Conservation (phyloP, 2,329 filamentous ascomycete species). For the Madurella mycetomatis region DNA sequence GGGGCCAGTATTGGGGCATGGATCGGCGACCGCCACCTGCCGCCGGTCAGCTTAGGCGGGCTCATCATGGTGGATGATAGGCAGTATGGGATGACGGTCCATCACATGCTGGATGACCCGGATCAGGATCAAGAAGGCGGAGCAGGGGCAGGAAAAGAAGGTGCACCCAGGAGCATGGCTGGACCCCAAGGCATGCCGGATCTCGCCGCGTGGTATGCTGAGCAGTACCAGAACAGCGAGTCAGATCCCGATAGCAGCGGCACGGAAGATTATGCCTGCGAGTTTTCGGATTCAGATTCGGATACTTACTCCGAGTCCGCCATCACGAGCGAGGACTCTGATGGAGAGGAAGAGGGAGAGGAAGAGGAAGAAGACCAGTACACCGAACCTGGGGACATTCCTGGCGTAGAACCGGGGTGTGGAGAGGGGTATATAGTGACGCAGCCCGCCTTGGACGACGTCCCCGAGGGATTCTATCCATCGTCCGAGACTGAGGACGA, state of each 20-base stretch:
- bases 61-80: slow-evolving; percentile 79
- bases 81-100: slow-evolving; percentile 90
- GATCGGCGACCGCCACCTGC: slow-evolving; percentile 77
- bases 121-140: slow-evolving; percentile 32
- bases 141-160: slow-evolving; percentile 20
- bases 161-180: slow-evolving; percentile 35
- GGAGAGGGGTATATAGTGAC: slow-evolving; percentile 78
- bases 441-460: slow-evolving; percentile 85
- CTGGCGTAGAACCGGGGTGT: slow-evolving; percentile 69
- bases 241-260: slow-evolving; percentile 40
- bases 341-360: slow-evolving; percentile 47
- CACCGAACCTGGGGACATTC: slow-evolving; percentile 68
- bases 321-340: slow-evolving; percentile 47
- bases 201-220: slow-evolving; percentile 40
- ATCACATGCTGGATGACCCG: slow-evolving; percentile 85
- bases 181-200: slow-evolving; percentile 32
- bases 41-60: slow-evolving; percentile 87
- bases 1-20: slow-evolving; percentile 93
- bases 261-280: slow-evolving; percentile 54
- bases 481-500: slow-evolving; percentile 65
- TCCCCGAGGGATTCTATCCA: slow-evolving; percentile 78
- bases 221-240: slow-evolving; percentile 33
- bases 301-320: slow-evolving; percentile 48
- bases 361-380: slow-evolving; percentile 54
- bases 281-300: slow-evolving; percentile 59